Percentiles rank a stretch among this genome's conserved stretches.
phyloP scores from a whole-genome alignment of 441 rosid species.

The Populus tomentosa region DNA sequence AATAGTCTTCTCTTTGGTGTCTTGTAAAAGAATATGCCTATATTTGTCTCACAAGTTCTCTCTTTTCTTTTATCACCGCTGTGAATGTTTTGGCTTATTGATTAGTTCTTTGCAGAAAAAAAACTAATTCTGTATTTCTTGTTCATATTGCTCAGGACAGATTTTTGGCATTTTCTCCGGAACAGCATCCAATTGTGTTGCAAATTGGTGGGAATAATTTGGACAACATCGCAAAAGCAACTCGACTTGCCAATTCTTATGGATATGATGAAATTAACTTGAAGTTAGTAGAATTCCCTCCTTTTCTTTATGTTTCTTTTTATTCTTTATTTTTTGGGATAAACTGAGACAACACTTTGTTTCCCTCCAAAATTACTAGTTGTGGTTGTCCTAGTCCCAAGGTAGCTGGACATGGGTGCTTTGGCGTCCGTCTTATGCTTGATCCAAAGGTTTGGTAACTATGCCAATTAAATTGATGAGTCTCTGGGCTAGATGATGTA shows the following conservation, averaged over 20 bases:
- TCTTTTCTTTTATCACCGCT: neutral
- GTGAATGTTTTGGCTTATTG: neutral
- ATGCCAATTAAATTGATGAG: constrained; percentile 13
- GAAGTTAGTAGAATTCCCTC: constrained; percentile 47
- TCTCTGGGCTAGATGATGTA: neutral
- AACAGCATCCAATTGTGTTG: constrained; percentile 89
- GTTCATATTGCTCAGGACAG: constrained; percentile 73
- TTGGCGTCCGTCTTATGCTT: constrained; percentile 96
- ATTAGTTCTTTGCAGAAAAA: neutral
- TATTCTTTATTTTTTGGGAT: constrained; percentile 10
- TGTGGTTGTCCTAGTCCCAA: constrained; percentile 97
- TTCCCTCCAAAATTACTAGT: constrained; percentile 30
- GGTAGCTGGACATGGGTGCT: constrained; percentile 98
- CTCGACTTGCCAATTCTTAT: constrained; percentile 70
- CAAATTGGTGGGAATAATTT: constrained; percentile 95
- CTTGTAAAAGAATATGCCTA: neutral
- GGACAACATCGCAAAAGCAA: constrained; percentile 83
- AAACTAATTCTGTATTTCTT: constrained; percentile 11
- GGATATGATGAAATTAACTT: constrained; percentile 93
- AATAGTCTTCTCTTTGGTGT: neutral
- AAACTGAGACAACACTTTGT: neutral
- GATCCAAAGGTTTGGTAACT: constrained; percentile 70
- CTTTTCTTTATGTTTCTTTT: neutral
- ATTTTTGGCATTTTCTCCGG: constrained; percentile 80
- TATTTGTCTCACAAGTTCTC: neutral